phyloP scores from a whole-genome alignment of 345 rosid species.

The Cardamine resedifolia region DNA sequence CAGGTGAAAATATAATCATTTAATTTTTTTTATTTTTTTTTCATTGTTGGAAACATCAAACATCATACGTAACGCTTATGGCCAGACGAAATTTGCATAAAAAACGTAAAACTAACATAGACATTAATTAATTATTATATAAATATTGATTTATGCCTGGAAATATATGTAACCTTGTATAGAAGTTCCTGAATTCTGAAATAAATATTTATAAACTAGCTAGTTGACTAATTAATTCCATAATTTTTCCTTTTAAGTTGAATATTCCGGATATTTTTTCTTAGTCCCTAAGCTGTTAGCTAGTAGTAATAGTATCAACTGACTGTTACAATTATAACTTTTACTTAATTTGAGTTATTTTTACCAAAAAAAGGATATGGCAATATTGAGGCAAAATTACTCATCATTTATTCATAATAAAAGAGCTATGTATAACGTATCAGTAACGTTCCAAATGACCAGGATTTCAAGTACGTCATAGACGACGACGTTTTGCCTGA shows the following conservation, averaged over 20 bases:
- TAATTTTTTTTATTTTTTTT: not conserved
- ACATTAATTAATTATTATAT: not conserved
- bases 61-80: slow-evolving; percentile 18
- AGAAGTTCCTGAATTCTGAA: slow-evolving; percentile 10
- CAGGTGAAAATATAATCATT: slow-evolving; percentile 31
- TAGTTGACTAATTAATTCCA: slow-evolving; percentile 16
- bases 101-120: not conserved
- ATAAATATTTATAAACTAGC: not conserved
- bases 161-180: not conserved
- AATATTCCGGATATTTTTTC: not conserved
- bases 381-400: slow-evolving; percentile 5
- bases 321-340: slow-evolving; percentile 18
- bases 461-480: slow-evolving; percentile 75
- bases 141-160: not conserved
- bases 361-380: slow-evolving; percentile 12
- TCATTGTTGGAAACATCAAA: not conserved
- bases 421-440: slow-evolving; percentile 14
- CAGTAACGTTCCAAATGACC: slow-evolving; percentile 24
- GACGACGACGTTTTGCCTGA: slow-evolving; percentile 76
- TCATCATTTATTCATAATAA: slow-evolving; percentile 5
- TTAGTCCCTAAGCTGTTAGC: slow-evolving; percentile 1
- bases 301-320: slow-evolving; percentile 17
- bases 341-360: slow-evolving; percentile 12
- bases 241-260: not conserved
- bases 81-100: not conserved